Evolutionary conservation across 352 stramenopile genomes (phyloP), one percentile per base, ranked within the genome.

Genomic region (Pythium grandisporangium): DNA sequence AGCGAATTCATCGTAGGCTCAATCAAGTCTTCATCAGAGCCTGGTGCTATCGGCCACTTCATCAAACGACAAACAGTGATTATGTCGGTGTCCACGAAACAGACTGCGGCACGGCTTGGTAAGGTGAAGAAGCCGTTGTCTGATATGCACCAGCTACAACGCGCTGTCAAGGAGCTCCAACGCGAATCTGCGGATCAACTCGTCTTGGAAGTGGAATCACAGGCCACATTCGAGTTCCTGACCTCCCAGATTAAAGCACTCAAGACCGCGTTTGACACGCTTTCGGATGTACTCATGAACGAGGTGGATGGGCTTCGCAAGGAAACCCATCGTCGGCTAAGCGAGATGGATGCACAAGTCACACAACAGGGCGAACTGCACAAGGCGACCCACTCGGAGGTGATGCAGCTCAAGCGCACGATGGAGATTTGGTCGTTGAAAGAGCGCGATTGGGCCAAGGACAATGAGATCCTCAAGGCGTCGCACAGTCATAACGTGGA

Each of bases 381-480:
- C 36, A 83, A 75, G 30, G 59, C 58, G 3, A 83, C 75, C 6
- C 61, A 84, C 45, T 58, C 49, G 0, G 77, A 91, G 36, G 67
- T 84, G n/a, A 61, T 80, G 52, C 67, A 84, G 30, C 50, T 86
- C 22, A 87, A 85, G 51, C 70, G 74, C 8, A 76, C 73, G 32
- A 70, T 86, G 59, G 77, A 91, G 52, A 62, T 86, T 36, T 91
- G 77, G 77, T 67, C 59, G 12, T 34, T 85, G 1, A 91, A 91
- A 38, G 77, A 91, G 62, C 69, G 77, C 19, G 74, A 91, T 47
- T 91, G 77, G 74, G 74, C 74, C 14, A 91, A 91, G 49, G 77
- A 91, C 42, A 88, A 88, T 27, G 77, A 91, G 48, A 84, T 91
- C 37, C 61, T 88, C 22, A 91, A 91, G 45, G 63, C 71, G 1